Evolutionary conservation across 208 protist species (phyloP), one percentile per base, ranked within the genome.

Genomic region (Acanthamoeba lenticulata): DNA sequence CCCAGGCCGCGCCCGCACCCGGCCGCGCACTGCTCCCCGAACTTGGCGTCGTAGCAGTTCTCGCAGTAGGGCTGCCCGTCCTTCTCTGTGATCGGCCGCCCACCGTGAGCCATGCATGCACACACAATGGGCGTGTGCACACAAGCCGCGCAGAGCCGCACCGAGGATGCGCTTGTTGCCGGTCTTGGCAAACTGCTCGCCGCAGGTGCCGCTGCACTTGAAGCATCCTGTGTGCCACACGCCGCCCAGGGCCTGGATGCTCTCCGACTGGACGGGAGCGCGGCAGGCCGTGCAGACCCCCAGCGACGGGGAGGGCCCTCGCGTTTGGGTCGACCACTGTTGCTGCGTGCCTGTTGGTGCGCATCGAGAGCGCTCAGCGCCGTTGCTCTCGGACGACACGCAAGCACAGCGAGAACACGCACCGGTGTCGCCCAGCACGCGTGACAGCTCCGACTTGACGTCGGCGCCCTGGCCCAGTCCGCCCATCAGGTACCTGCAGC

Each of bases 31-130:
- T 79, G 69, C 69, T 79, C 69, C 0, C 69, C 69, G 38, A 79
- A 79, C 69, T 79, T 79, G 69, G 69, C 69, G 40, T 79, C 69
- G 69, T 79, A 79, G 69, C 69, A 79, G 69, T 45, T 40, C 40
- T 79, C 69, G 69, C 69, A 79, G 40, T 47, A 79, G 24, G 69
- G 69, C 38, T 2, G 5, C 15, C 69, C 69, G 40, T 79, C 40
- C 69, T 79, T 79, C 69, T 79, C 67, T 79, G 27, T 11, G 47
- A 52, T 52, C 45, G 45, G 15, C 15, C 9, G 45, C 45, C 15
- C 52, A 60, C 52, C 65, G n/a, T 38, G 7, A 19, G 65, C 24
- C n/a, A n/a, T n/a, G n/a, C n/a, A n/a, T 74, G 65, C 19, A 38
- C 2, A 19, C 65, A 19, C n/a, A 38, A 42, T 27, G 5, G 27